phyloP scores from a whole-genome alignment of 1,284 basidiomycete species.

The Thecaphora thlaspeos region DNA sequence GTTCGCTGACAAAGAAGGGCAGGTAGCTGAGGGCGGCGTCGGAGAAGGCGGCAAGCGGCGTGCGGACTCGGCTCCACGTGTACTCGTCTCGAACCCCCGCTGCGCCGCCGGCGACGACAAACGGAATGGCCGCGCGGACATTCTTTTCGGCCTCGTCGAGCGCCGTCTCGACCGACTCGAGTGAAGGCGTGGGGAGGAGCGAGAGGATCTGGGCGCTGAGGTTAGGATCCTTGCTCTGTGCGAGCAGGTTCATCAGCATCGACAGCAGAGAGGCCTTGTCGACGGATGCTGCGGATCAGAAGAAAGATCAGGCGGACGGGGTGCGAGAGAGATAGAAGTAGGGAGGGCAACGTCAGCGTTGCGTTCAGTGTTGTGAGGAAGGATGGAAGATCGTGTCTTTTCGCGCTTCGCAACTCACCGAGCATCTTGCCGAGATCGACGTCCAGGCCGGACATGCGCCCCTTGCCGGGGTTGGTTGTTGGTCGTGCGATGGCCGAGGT shows the following conservation, averaged over 20 bases:
- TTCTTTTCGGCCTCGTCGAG: constrained; percentile 39
- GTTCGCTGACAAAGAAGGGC: constrained; percentile 44
- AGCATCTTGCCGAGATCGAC: constrained; percentile 47
- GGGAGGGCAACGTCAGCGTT: too few species aligned
- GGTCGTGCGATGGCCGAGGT: too few species aligned
- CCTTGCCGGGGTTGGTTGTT: constrained; percentile 4
- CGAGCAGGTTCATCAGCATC: constrained; percentile 38
- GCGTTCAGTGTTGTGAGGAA: too few species aligned
- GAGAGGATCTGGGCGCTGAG: constrained; percentile 45
- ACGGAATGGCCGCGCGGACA: constrained; percentile 37
- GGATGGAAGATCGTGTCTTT: too few species aligned
- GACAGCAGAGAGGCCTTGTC: constrained; percentile 49
- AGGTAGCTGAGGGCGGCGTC: constrained; percentile 33
- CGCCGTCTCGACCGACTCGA: constrained; percentile 36
- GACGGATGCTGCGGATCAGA: constrained; percentile 32
- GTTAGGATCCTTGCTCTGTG: constrained; percentile 27
- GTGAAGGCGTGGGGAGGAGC: constrained; percentile 45
- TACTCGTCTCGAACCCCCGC: constrained; percentile 40
- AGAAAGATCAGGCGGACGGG: not conserved
- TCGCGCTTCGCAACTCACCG: constrained; percentile 9
- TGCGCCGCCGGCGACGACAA: constrained; percentile 15
- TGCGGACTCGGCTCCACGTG: constrained; percentile 45
- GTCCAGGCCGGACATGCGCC: constrained; percentile 32
- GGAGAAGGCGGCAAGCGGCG: constrained; percentile 38
- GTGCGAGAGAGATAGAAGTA: too few species aligned